These are phyloP conservation scores for Glycine tomentella DNA, from an alignment of 306 rosid genomes.

Conservation along the genomic window DNA sequence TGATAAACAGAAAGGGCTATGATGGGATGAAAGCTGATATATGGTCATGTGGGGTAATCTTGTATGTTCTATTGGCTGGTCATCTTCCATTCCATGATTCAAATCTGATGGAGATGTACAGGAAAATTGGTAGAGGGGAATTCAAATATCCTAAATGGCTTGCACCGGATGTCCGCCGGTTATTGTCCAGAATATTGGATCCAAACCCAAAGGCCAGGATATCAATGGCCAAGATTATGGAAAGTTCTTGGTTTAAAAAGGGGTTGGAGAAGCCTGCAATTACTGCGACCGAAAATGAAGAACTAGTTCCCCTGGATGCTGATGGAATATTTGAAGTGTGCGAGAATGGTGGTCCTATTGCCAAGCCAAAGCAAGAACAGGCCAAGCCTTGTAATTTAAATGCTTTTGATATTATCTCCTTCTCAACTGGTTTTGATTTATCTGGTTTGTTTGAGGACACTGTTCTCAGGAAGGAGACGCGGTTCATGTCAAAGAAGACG, in stretches of 20 bases:
- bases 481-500: constrained; percentile 74
- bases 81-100: constrained; percentile 90
- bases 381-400: constrained; percentile 69
- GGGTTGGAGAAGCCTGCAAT: constrained; percentile 57
- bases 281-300: constrained; percentile 43
- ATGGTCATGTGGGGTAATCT: constrained; percentile 98
- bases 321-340: constrained; percentile 58
- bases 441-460: constrained; percentile 84
- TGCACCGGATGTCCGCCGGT: constrained; percentile 69
- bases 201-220: constrained; percentile 82
- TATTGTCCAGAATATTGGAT: constrained; percentile 80
- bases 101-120: constrained; percentile 93
- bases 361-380: constrained; percentile 60
- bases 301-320: constrained; percentile 52
- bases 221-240: constrained; percentile 75
- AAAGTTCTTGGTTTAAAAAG: constrained; percentile 74
- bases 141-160: constrained; percentile 93
- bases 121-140: constrained; percentile 79
- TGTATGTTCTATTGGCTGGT: constrained; percentile 90
- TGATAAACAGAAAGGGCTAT: constrained; percentile 85
- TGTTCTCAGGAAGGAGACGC: constrained; percentile 65
- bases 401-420: constrained; percentile 93
- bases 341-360: constrained; percentile 49
- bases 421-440: constrained; percentile 88
- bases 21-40: constrained; percentile 94